A percentile compares a stretch with the other conserved stretches of the same genome.
Evolutionary conservation across 2,329 filamentous ascomycete species (phyloP).

Genomic region (Biscogniauxia sp.): DNA sequence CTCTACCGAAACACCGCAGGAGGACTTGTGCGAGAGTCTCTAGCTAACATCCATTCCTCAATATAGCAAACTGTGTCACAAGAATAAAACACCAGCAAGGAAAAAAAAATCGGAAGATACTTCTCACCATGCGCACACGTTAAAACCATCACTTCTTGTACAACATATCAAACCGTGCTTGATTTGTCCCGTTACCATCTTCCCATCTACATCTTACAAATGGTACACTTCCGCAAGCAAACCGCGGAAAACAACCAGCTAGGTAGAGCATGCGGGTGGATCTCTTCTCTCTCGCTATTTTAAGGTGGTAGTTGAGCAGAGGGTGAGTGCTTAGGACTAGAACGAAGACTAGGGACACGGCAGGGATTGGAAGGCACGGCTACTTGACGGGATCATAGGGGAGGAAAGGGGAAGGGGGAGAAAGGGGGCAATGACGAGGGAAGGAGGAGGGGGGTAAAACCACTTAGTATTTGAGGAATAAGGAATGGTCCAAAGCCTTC

Average conservation of each 20-base stretch:
- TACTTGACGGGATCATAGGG: too few relatives aligned
- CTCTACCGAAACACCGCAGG: slow-evolving; percentile 16
- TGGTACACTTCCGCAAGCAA: neutral
- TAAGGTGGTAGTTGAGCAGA: neutral
- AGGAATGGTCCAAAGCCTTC: too few relatives aligned
- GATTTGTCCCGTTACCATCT: neutral
- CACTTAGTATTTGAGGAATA: too few relatives aligned
- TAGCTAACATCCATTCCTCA: slow-evolving; percentile 8
- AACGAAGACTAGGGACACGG: neutral
- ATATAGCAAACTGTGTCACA: slow-evolving; percentile 41
- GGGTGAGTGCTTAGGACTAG: neutral
- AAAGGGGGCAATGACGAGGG: too few relatives aligned
- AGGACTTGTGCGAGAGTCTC: neutral
- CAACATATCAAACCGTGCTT: slow-evolving; percentile 12
- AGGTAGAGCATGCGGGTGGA: too few relatives aligned
- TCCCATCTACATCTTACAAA: neutral
- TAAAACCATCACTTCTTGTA: slow-evolving; percentile 7
- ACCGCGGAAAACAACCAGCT: neutral
- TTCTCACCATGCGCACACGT: neutral
- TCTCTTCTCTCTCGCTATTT: too few relatives aligned
- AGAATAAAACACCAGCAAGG: slow-evolving; percentile 33
- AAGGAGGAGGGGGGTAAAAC: too few relatives aligned
- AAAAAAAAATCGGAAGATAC: neutral
- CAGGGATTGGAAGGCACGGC: too few relatives aligned
- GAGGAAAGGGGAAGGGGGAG: too few relatives aligned